Base-by-base conservation (phyloP, 768 basidiomycete species). In the Pulveroboletus sp. region DNA sequence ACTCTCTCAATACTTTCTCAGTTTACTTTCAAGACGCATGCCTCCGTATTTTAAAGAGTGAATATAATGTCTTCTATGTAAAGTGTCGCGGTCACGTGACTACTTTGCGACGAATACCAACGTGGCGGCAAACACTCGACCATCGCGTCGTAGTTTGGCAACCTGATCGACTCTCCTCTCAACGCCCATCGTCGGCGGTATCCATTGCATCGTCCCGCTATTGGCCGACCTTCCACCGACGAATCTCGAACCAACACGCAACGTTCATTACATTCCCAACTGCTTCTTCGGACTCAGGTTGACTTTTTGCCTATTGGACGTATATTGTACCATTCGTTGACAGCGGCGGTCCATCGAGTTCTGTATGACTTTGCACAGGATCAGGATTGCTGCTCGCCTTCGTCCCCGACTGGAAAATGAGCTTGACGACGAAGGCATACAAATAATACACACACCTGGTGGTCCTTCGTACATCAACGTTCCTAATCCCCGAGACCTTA, bases 351-450 rank as follows among this genome's bases (percentile, higher is more conserved):
- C 17, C 41, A 12, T 42, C 30, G 6, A 32, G 12, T n/a, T 28
- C 14, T 14, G 3, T 21, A 66, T 67, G 64, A 2, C 58, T 6
- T 39, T 50, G 3, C 72, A 80, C 59, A 85, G 78, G 63, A 79
- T 89, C 63, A 81, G 78, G 68, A 86, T 89, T 54, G 79, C 82
- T 0, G 85, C 85, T 24, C 81, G 87, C 24, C 75, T 89, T 27
- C 75, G 87, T 8, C 87, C 87, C 0, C 69, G 76, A n/a, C 72
- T 89, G 10, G 62, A 73, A 2, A 75, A 73, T 50, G 87, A 89
- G 62, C 59, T 80, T 27, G 78, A 80, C 48, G 87, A 89, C 61
- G 74, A 78, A 42, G 76, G 77, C 15, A 70, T 89, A 47, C 71
- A 75, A 49, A 74, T 87, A 38, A 68, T 74, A 42, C 78, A 77